A percentile compares a stretch with the other conserved stretches of the same genome.
phyloP scores from a whole-genome alignment of 2,329 filamentous ascomycete genomes.

The Volutella citrinella region DNA sequence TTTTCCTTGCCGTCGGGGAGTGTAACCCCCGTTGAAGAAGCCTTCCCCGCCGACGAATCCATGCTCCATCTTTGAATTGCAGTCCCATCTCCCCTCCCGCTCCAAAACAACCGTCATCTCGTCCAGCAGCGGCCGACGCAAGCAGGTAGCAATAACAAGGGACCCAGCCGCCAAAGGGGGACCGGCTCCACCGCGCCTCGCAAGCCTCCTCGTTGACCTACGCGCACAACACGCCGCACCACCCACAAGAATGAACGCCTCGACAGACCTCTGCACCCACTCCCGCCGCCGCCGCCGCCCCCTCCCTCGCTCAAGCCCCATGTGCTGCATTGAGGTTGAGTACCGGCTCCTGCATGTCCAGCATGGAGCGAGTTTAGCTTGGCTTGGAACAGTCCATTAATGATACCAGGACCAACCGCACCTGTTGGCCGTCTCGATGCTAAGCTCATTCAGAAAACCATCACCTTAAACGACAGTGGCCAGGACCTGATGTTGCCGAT shows the following conservation, averaged over 20 bases:
- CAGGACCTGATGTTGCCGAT: no score
- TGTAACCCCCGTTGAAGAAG: no score
- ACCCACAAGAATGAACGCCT: constrained; percentile 1
- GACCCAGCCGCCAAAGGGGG: constrained; percentile 6
- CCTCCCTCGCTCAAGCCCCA: constrained; percentile 8
- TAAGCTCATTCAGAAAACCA: no score
- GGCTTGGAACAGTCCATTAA: no score
- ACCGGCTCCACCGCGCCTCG: constrained; percentile 9
- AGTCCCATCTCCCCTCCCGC: constrained; percentile 6
- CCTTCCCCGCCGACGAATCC: no score
- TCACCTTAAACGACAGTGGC: no score
- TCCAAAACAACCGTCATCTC: constrained; percentile 7
- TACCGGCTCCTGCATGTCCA: no score
- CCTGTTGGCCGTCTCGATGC: no score
- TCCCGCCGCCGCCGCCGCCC: background rate
- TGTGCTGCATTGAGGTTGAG: constrained; percentile 7
- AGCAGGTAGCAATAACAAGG: constrained; percentile 10
- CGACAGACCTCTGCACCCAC: constrained; percentile 1
- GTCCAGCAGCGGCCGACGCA: constrained; percentile 6
- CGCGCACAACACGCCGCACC: constrained; percentile 6
- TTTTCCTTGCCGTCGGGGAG: no score
- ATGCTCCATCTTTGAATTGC: constrained; percentile 6
- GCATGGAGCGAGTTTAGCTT: no score
- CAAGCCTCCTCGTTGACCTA: constrained; percentile 16
- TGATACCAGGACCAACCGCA: no score